Evolutionary conservation across 129 eudicot genomes (phyloP).

Genomic region (Tagetes patula): DNA sequence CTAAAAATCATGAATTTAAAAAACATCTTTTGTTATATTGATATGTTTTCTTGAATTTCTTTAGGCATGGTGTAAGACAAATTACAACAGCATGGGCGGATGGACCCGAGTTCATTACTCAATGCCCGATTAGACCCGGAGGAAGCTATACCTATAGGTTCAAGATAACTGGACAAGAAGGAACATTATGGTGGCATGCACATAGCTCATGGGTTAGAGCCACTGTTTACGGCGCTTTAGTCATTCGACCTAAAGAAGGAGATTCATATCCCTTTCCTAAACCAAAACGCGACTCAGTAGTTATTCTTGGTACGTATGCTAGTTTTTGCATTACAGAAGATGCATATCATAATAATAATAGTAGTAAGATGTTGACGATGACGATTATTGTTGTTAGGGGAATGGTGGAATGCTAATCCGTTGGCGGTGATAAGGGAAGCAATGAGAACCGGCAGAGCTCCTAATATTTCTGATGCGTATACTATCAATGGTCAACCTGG

Average conservation of each 20-base stretch:
- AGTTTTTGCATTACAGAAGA: conserved; percentile 4
- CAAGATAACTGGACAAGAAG: conserved; percentile 86
- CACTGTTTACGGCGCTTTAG: conserved; percentile 87
- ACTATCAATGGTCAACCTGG: conserved; percentile 99
- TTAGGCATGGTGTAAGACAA: conserved; percentile 93
- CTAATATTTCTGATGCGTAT: conserved; percentile 84
- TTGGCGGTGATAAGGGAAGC: conserved; percentile 70
- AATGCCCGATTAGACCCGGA: conserved; percentile 96
- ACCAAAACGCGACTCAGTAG: conserved; percentile 77
- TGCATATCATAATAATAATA: conserved; percentile 7
- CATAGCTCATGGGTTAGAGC: conserved; percentile 98
- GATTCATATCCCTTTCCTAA: conserved; percentile 74
- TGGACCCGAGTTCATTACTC: conserved; percentile 95
- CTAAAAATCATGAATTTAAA: too few species aligned
- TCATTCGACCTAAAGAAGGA: conserved; percentile 79
- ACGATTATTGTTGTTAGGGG: conserved; percentile 53
- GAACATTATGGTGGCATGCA: conserved; percentile 99
- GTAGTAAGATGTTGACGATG: conserved; percentile 16
- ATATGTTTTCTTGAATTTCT: background rate
- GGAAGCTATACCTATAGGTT: conserved; percentile 85
- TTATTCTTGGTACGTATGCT: conserved; percentile 65
- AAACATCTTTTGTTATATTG: background rate
- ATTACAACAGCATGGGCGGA: conserved; percentile 98
- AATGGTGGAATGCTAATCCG: conserved; percentile 97
- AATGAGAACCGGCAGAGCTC: conserved; percentile 81